These are phyloP conservation scores for Vinca minor DNA, from an alignment of 257 asterid genomes.

Conservation along the genomic window DNA sequence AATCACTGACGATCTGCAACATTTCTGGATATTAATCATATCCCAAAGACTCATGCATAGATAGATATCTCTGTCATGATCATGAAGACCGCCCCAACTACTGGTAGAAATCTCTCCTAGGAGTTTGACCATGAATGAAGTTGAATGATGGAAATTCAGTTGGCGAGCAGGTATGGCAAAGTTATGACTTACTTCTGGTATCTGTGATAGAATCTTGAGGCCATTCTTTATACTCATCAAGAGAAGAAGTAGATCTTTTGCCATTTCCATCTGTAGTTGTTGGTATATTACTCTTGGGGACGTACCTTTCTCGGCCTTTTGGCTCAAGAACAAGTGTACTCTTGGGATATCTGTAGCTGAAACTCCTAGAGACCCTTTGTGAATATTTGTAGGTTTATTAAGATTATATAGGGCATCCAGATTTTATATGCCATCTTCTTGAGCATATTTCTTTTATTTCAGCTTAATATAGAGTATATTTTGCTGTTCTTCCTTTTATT, in stretches of 20 bases:
- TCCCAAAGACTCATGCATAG: slow-evolving; percentile 5
- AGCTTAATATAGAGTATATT: no score
- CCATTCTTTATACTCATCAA: slow-evolving; percentile 24
- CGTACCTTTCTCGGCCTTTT: no score
- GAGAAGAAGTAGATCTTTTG: slow-evolving; percentile 12
- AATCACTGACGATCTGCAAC: slow-evolving; percentile 14
- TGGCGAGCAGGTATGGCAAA: not conserved
- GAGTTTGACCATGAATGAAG: slow-evolving; percentile 13
- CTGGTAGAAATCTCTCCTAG: slow-evolving; percentile 1
- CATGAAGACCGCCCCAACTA: slow-evolving; percentile 8
- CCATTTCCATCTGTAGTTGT: slow-evolving; percentile 11
- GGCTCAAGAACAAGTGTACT: no score
- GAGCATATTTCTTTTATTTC: no score
- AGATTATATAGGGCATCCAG: no score
- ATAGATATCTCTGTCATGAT: slow-evolving; percentile 8
- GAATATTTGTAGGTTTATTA: no score
- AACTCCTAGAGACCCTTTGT: slow-evolving; percentile 27
- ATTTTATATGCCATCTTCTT: no score
- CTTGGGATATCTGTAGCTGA: slow-evolving; percentile 22
- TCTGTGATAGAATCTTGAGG: slow-evolving; percentile 8
- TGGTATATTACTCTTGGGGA: not conserved
- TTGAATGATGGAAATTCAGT: slow-evolving; percentile 5
- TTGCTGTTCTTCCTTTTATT: no score
- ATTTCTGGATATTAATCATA: slow-evolving; percentile 12
- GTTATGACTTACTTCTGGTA: slow-evolving; percentile 3